A percentile compares a stretch with the other conserved stretches of the same genome.
Conservation (phyloP, 2,329 filamentous ascomycete species). For the Pseudocercospora fijiensis region DNA sequence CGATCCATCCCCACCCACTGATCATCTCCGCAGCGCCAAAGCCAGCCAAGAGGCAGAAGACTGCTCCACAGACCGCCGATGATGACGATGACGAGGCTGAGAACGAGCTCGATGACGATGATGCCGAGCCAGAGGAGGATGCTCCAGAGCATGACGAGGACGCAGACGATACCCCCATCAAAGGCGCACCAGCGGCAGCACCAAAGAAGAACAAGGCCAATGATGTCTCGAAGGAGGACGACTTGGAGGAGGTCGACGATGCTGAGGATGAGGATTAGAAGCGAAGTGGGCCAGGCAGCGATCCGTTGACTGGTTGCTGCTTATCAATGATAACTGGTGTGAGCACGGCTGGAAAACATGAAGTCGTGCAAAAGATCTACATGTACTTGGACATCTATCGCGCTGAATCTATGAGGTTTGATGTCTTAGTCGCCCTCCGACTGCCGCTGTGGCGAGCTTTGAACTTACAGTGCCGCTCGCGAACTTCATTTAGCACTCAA, state of each 20-base stretch:
- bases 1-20: not conserved
- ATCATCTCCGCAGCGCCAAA: constrained; percentile 18
- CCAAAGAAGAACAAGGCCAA: constrained; percentile 34
- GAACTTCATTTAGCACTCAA: not conserved
- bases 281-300: not conserved
- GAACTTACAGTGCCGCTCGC: not conserved
- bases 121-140: constrained; percentile 29
- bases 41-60: constrained; percentile 29
- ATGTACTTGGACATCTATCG: constrained; percentile 4
- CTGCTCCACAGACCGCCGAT: constrained; percentile 14
- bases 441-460: not conserved
- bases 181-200: constrained; percentile 33
- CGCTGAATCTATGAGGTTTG: constrained; percentile 3
- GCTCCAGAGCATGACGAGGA: constrained; percentile 38
- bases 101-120: constrained; percentile 32
- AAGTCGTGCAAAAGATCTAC: not conserved
- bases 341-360: not conserved
- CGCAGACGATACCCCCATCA: constrained; percentile 32
- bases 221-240: constrained; percentile 35
- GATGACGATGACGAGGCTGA: constrained; percentile 27
- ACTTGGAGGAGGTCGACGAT: constrained; percentile 33
- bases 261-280: constrained; percentile 7
- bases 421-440: not conserved
- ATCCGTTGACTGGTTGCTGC: not conserved
- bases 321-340: not conserved